Conservation (phyloP, 2,329 filamentous ascomycete genomes). For the Monosporascus sp. region DNA sequence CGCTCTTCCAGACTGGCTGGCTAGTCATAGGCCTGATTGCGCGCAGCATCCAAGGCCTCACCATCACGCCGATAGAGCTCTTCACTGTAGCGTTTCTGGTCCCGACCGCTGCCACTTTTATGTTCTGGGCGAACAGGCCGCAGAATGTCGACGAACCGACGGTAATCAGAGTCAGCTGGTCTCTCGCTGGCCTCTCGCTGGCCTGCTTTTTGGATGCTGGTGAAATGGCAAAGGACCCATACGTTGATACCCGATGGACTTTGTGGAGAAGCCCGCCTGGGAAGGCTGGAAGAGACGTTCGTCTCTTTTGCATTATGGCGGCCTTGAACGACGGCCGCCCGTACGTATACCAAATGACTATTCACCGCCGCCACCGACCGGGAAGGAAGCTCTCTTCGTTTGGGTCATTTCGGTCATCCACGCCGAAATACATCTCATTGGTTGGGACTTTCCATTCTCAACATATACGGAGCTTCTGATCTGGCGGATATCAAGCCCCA, state of each 20-base stretch:
- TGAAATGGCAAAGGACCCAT: not conserved
- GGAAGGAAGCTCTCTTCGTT: not conserved
- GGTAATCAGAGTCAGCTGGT: not conserved
- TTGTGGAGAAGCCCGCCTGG: constrained; percentile 1
- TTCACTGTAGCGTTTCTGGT: constrained; percentile 11
- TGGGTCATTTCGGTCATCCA: not conserved
- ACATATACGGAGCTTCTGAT: not conserved
- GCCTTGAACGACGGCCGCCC: too few relatives aligned
- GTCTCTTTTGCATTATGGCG: too few relatives aligned
- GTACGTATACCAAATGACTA: not conserved
- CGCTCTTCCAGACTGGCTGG: too few relatives aligned
- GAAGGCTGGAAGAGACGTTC: not conserved
- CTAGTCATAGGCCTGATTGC: too few relatives aligned
- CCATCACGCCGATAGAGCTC: constrained; percentile 8
- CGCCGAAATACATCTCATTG: not conserved
- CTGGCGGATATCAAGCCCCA: not conserved
- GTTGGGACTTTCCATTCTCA: constrained; percentile 1
- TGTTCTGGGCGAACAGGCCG: constrained; percentile 12
- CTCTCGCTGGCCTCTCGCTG: not conserved
- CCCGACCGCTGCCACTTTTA: constrained; percentile 6
- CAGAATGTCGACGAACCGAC: constrained; percentile 6
- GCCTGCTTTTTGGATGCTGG: not conserved
- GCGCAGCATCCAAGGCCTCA: not conserved
- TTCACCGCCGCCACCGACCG: not conserved
- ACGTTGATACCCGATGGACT: constrained; percentile 2